Evolutionary conservation across 805 yeast genomes (phyloP).

Genomic region (Lachancea mirantina): DNA sequence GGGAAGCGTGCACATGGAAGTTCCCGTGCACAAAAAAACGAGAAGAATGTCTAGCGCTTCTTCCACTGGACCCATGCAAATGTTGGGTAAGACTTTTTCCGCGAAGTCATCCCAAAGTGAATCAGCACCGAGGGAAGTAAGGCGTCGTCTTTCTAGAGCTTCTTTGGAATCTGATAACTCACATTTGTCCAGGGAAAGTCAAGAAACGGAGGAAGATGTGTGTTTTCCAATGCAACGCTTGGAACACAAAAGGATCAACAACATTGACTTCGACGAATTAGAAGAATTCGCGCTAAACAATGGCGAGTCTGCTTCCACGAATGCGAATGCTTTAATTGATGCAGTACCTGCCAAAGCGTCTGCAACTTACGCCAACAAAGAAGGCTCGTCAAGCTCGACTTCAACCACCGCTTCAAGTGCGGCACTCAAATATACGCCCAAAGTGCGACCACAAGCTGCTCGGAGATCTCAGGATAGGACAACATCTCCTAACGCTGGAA

Average conservation of each 20-base stretch:
- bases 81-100: slow-evolving; percentile 9
- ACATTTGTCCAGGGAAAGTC: slow-evolving; percentile 69
- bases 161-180: slow-evolving; percentile 60
- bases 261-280: slow-evolving; percentile 86
- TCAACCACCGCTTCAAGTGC: slow-evolving; percentile 39
- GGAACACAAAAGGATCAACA: slow-evolving; percentile 55
- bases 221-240: slow-evolving; percentile 83
- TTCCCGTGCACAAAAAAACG: slow-evolving; percentile 4
- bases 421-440: slow-evolving; percentile 59
- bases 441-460: slow-evolving; percentile 4
- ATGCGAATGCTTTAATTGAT: slow-evolving; percentile 7
- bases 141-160: slow-evolving; percentile 29
- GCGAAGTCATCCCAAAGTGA: slow-evolving; percentile 21
- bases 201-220: slow-evolving; percentile 94
- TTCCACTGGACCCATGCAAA: slow-evolving; percentile 7
- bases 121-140: slow-evolving; percentile 31
- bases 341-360: slow-evolving; percentile 4
- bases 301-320: slow-evolving; percentile 14
- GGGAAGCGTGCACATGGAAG: slow-evolving; percentile 8
- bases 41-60: slow-evolving; percentile 11
- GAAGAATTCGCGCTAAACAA: slow-evolving; percentile 52
- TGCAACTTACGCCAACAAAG: slow-evolving; percentile 2
- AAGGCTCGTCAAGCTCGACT: slow-evolving; percentile 29
- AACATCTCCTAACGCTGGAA: slow-evolving; percentile 20
- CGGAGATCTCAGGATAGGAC: background rate